Base-by-base conservation (phyloP, 768 basidiomycete species). In the Russula vinacea region DNA sequence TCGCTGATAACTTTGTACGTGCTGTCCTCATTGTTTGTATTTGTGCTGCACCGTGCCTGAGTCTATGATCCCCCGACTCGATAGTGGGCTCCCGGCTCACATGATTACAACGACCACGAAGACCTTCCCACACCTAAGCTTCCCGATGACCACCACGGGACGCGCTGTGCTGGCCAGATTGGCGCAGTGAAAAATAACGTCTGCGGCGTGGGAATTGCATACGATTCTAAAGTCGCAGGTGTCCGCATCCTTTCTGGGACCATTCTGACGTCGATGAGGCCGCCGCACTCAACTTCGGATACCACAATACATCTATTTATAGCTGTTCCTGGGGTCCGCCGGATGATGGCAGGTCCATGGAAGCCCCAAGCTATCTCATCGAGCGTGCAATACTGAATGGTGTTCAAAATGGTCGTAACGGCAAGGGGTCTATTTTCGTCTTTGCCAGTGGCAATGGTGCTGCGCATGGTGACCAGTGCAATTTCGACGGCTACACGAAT, bases 401-500 rank as follows among this genome's bases (percentile, higher is more conserved):
- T 22, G 84, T 98, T 44, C 88, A 90, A 74, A 88, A 90, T 39
- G 97, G 97, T 2, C 85, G 97, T 51, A 81, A 76, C 32, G 94
- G 94, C 26, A 93, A 91, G 71, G 97, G 97, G 1, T 93, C 90
- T 37, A 81, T 99, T 65, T 98, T 90, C 68, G 97, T 99, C 32
- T 99, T 98, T 71, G 97, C 97, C 5, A 94, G 92, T 59, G 97
- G 97, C 0, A 99, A 99, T 72, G 97, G 97, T 9, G 97, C 93
- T 35, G 83, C 82, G 9, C 81, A 83, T 60, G 92, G 90, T 19
- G 97, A 99, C 72, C 96, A 98, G 74, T 99, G 97, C 79, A 99
- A 99, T 74, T 98, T 99, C 72, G 96, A 98, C 69, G 97, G 97
- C 8, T 99, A 99, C 74, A 99, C 97, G 14, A 99, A 99, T 73